Evolutionary conservation across 495 filamentous ascomycete species (phyloP), one percentile per base, ranked within the genome.

Genomic region (Lepraria neglecta): DNA sequence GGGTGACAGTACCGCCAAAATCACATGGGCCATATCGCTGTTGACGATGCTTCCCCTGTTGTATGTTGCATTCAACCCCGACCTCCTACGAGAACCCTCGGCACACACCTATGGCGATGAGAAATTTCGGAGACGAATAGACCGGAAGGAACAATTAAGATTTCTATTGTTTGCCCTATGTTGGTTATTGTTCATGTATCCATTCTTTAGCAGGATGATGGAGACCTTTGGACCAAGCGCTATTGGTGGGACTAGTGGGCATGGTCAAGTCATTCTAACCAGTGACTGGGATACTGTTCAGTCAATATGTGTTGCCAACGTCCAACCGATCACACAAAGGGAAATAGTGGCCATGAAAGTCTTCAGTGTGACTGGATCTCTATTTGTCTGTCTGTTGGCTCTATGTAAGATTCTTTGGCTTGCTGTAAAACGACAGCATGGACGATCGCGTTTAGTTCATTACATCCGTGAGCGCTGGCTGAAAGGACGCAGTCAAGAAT

Each of bases 1-100:
- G 55, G 72, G 71, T 7, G 71, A 64, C 45, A 63, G 69, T 43
- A 73, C 70, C 14, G 62, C 69, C 19, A 59, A 70, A 51, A 70
- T 73, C 28, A 65, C 69, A 11, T 71, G 69, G 68, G 57, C 69
- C 0, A 56, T 74, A 14, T 67, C 70, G 6, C 14, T 70, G 6
- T 53, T 73, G 1, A 67, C 64, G 2, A 56, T 74, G 27, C 59
- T 73, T 17, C 69, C 71, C 7, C 55, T 70, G 4, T 38, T 64
- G 38, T 68, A 64, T 46, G 57, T 62, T 19, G 38, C 64, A 31
- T 58, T 65, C 33, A 58, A 59, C 21, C 50, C 62, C 19, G 38
- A 58, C 1, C 53, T 68, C n/a, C 50, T 62, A 9, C 59, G 45
- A 42, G 27, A 56, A 5, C 35, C 35, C 15, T 21, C 14, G 24